These are phyloP conservation scores for Monosporozyma solicola DNA, from an alignment of 805 yeast species.

Conservation along the genomic window DNA sequence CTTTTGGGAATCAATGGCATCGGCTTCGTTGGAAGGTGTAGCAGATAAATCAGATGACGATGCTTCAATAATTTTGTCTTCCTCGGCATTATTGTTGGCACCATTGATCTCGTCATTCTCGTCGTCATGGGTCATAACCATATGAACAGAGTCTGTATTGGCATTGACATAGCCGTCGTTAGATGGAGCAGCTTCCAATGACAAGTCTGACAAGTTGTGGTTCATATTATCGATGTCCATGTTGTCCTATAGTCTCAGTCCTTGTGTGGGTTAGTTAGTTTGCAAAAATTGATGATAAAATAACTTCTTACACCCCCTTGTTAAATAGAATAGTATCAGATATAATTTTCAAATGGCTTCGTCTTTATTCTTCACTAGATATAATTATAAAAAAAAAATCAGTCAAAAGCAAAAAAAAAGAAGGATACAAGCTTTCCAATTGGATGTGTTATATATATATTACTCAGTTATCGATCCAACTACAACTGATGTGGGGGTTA, in stretches of 20 bases:
- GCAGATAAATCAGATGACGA: neutral
- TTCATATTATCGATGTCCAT: constrained; percentile 5
- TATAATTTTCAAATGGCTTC: no score
- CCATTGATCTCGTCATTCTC: neutral
- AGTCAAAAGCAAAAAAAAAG: no score
- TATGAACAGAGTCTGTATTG: constrained; percentile 3
- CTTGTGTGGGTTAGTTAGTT: neutral
- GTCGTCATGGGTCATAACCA: constrained; percentile 8
- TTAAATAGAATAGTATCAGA: no score
- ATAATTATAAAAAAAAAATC: no score
- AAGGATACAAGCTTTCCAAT: neutral
- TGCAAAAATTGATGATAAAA: neutral
- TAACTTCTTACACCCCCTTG: neutral
- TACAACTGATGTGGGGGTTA: no score
- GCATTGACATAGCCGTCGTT: constrained; percentile 13
- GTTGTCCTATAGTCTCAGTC: neutral
- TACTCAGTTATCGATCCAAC: no score
- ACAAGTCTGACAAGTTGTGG: constrained; percentile 12
- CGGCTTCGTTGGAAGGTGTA: neutral
- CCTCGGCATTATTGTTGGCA: neutral
- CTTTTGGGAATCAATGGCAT: neutral
- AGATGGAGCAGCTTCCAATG: constrained; percentile 24
- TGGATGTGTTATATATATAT: no score
- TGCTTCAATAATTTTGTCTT: neutral
- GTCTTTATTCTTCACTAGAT: no score